Conservation (phyloP, 805 yeast genomes). For the Clavispora santaluciae region DNA sequence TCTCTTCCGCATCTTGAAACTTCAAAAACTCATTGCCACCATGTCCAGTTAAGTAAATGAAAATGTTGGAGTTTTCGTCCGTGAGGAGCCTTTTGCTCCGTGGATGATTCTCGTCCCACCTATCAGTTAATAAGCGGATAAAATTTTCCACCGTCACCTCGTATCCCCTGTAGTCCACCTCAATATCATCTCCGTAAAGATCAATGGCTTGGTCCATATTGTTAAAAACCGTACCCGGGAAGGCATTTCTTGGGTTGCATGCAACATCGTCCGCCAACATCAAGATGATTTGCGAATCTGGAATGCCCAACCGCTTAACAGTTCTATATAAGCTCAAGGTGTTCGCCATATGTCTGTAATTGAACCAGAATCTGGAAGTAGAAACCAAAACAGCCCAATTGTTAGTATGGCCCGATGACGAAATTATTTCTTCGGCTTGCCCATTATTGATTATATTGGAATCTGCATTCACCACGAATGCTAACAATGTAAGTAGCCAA, state of each 20-base stretch:
- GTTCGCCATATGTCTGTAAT: constrained; percentile 96
- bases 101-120: constrained; percentile 95
- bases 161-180: constrained; percentile 95
- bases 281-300: constrained; percentile 93
- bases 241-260: constrained; percentile 92
- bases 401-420: constrained; percentile 51
- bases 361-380: constrained; percentile 97
- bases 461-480: constrained; percentile 4
- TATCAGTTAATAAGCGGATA: constrained; percentile 84
- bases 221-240: constrained; percentile 94
- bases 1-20: constrained; percentile 98
- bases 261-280: constrained; percentile 98
- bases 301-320: constrained; percentile 92
- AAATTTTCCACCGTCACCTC: constrained; percentile 98
- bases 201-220: constrained; percentile 90
- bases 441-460: constrained; percentile 12
- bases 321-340: constrained; percentile 92
- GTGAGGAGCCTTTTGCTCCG: constrained; percentile 85
- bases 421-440: constrained; percentile 22
- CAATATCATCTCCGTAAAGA: constrained; percentile 88
- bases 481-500: background rate
- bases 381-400: constrained; percentile 89
- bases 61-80: constrained; percentile 90
- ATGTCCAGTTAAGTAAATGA: constrained; percentile 95
- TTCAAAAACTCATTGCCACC: constrained; percentile 97